A percentile compares a stretch with the other conserved stretches of the same genome.
phyloP scores from a whole-genome alignment of 2,329 filamentous ascomycete species.

The Fusarium caatingaense region DNA sequence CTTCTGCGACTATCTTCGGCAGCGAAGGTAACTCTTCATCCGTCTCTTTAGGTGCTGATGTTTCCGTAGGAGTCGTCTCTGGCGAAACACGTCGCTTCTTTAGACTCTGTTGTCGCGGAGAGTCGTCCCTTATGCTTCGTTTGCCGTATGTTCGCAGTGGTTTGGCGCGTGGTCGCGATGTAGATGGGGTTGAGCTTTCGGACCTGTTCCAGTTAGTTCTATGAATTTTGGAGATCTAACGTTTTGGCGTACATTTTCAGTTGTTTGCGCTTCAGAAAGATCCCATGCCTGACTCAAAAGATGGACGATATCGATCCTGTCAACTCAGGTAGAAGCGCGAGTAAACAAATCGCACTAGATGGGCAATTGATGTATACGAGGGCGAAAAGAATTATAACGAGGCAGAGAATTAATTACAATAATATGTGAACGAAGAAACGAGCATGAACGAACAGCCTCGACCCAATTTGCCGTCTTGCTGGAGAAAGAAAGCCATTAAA shows the following conservation, averaged over 20 bases:
- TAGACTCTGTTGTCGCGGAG: slow-evolving; percentile 10
- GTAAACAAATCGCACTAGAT: rapidly evolving
- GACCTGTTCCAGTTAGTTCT: slow-evolving; percentile 45
- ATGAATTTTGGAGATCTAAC: rapidly evolving
- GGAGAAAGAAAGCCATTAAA: slow-evolving; percentile 3
- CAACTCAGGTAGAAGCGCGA: background rate
- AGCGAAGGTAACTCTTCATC: background rate
- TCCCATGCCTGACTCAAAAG: slow-evolving; percentile 18
- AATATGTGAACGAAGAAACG: background rate
- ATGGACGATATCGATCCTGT: background rate
- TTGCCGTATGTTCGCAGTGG: slow-evolving; percentile 57
- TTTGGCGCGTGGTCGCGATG: slow-evolving; percentile 48
- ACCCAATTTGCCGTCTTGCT: background rate
- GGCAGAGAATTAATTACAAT: background rate
- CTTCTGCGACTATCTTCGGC: background rate
- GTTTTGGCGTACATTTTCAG: slow-evolving; percentile 3
- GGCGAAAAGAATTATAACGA: background rate
- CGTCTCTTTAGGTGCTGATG: background rate
- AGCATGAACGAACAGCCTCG: background rate
- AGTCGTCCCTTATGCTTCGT: slow-evolving; percentile 47
- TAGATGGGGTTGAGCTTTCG: slow-evolving; percentile 43
- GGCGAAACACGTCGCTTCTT: slow-evolving; percentile 44
- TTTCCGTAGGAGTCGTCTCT: background rate
- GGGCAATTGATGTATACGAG: rapidly evolving
- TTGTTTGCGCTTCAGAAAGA: background rate